phyloP scores from a whole-genome alignment of 75 land plant species.

The Selaginella moellendorffii region DNA sequence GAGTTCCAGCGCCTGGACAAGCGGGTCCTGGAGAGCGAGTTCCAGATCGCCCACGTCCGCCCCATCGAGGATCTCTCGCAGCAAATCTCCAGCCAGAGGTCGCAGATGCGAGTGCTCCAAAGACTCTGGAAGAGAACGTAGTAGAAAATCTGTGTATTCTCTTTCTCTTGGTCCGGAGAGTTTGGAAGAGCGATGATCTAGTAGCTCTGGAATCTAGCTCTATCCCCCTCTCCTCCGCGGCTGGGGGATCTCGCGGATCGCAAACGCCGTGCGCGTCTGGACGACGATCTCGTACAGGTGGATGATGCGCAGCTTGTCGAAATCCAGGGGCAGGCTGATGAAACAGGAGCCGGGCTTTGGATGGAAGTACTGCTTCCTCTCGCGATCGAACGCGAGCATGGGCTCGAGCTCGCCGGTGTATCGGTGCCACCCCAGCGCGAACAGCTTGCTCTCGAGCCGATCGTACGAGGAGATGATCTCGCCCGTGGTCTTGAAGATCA shows the following conservation, averaged over 20 bases:
- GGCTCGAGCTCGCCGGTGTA: not conserved
- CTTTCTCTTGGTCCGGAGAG: too few species aligned
- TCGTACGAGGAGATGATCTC: not conserved
- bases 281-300: conserved; percentile 18
- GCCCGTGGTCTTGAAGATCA: not conserved
- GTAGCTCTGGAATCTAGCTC: too few species aligned
- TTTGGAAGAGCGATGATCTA: too few species aligned
- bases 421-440: not conserved
- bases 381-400: not conserved
- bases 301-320: conserved; percentile 8
- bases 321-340: not conserved
- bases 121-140: too few species aligned
- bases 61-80: too few species aligned
- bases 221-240: not conserved
- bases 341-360: not conserved
- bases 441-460: not conserved
- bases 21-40: too few species aligned
- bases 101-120: too few species aligned
- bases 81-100: too few species aligned
- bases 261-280: conserved; percentile 14
- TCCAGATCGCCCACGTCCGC: too few species aligned
- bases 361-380: not conserved
- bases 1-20: too few species aligned
- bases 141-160: too few species aligned
- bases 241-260: not conserved